phyloP scores from a whole-genome alignment of 2,329 filamentous ascomycete genomes.

The Thermoascus crustaceus region DNA sequence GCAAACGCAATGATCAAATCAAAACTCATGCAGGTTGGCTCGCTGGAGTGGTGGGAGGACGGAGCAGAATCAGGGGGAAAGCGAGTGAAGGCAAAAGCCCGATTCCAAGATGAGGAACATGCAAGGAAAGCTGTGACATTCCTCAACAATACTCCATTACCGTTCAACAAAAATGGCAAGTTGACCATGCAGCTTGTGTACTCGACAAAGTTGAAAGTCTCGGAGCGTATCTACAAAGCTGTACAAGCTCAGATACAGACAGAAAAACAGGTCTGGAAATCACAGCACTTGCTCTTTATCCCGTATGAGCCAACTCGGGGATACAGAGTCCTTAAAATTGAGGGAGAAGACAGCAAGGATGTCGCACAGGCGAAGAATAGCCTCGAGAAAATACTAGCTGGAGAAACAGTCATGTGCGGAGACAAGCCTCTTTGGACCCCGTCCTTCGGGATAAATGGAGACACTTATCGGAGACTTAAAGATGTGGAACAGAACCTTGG shows the following conservation, averaged over 20 bases:
- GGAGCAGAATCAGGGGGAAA: conserved; percentile 19
- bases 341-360: conserved; percentile 23
- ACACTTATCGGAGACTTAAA: conserved; percentile 14
- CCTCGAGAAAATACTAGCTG: conserved; percentile 27
- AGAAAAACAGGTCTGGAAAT: conserved; percentile 25
- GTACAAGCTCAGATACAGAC: conserved; percentile 18
- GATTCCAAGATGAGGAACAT: conserved; percentile 31
- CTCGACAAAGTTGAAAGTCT: conserved; percentile 34
- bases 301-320: conserved; percentile 9
- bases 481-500: conserved; percentile 13
- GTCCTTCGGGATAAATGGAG: too few species aligned
- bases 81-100: conserved; percentile 33
- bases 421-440: conserved; percentile 10
- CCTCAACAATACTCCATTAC: conserved; percentile 24
- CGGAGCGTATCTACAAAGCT: conserved; percentile 23
- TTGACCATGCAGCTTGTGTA: conserved; percentile 32
- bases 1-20: conserved; percentile 8
- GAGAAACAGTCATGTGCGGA: conserved; percentile 16
- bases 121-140: conserved; percentile 24
- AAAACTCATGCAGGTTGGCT: conserved; percentile 4
- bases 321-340: conserved; percentile 31
- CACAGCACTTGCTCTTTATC: conserved; percentile 18
- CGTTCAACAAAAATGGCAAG: conserved; percentile 22
- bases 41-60: conserved; percentile 7
- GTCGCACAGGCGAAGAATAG: conserved; percentile 25